Evolutionary conservation across 768 basidiomycete species (phyloP).

Genomic region (Chalciporus pseudorubinellus): DNA sequence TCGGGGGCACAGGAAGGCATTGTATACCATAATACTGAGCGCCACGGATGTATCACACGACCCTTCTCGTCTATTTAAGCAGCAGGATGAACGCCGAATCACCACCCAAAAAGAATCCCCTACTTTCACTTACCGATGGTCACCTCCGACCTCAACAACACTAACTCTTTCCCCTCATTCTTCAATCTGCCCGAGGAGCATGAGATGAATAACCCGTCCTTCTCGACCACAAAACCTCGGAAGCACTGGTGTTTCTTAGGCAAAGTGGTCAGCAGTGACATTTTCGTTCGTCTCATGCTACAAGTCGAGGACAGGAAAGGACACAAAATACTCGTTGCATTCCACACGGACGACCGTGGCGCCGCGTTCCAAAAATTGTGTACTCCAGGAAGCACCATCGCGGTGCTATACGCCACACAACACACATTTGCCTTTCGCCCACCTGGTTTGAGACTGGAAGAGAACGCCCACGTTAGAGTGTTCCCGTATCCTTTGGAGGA

Average conservation of each 20-base stretch:
- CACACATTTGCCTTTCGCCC: slow-evolving; percentile 31
- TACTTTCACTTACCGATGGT: slow-evolving; percentile 17
- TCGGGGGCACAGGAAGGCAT: background rate
- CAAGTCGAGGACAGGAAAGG: slow-evolving; percentile 30
- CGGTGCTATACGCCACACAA: slow-evolving; percentile 31
- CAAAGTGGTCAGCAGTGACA: slow-evolving; percentile 21
- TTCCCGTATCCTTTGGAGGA: slow-evolving; percentile 26
- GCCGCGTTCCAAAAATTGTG: slow-evolving; percentile 20
- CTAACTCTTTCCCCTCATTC: slow-evolving; percentile 25
- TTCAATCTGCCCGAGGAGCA: slow-evolving; percentile 22
- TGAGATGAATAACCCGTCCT: slow-evolving; percentile 15
- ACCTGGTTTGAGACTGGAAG: slow-evolving; percentile 28
- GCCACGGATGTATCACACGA: background rate
- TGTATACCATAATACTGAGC: background rate
- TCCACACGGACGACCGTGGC: slow-evolving; percentile 33
- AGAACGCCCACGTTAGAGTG: slow-evolving; percentile 22
- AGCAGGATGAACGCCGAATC: background rate
- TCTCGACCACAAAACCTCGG: slow-evolving; percentile 24
- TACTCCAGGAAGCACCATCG: slow-evolving; percentile 28
- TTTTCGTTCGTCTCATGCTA: slow-evolving; percentile 28
- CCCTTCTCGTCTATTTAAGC: slow-evolving; percentile 13
- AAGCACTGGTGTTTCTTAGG: slow-evolving; percentile 33
- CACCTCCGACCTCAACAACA: slow-evolving; percentile 28
- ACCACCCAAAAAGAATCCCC: background rate
- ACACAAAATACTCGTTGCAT: slow-evolving; percentile 23